Evolutionary conservation across 2,329 filamentous ascomycete genomes (phyloP).

Genomic region (Acrocalymma vagum): DNA sequence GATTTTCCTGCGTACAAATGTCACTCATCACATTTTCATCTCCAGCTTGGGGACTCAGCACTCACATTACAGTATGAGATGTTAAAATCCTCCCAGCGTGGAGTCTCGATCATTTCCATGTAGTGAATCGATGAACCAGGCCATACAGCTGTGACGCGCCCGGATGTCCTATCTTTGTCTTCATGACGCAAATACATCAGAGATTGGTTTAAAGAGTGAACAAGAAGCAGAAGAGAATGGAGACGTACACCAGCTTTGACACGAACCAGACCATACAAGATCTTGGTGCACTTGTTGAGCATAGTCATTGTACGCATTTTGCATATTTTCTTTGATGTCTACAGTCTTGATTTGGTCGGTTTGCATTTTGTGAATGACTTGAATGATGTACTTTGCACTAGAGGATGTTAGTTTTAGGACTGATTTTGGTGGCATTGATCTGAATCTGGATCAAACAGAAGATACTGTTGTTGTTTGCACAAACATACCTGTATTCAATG

Average conservation of each 20-base stretch:
- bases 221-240: neutral
- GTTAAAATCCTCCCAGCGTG: slow-evolving; percentile 55
- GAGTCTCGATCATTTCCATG: slow-evolving; percentile 46
- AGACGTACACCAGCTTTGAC: slow-evolving; percentile 34
- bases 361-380: slow-evolving; percentile 57
- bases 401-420: no score
- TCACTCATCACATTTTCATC: no score
- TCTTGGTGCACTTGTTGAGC: slow-evolving; percentile 58
- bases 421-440: no score
- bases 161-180: no score
- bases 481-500: neutral
- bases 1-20: no score
- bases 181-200: no score
- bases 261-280: slow-evolving; percentile 57
- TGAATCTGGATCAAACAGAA: no score
- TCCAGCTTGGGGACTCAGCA: no score
- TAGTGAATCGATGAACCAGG: slow-evolving; percentile 62
- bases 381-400: slow-evolving; percentile 50
- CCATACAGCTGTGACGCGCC: slow-evolving; percentile 61
- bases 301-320: slow-evolving; percentile 54
- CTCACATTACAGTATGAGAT: no score
- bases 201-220: slow-evolving; percentile 5
- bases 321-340: slow-evolving; percentile 51
- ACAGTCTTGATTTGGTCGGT: slow-evolving; percentile 54
- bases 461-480: slow-evolving; percentile 16